Conservation (phyloP, 169 alveolate species). For the Eimeria maxima region DNA sequence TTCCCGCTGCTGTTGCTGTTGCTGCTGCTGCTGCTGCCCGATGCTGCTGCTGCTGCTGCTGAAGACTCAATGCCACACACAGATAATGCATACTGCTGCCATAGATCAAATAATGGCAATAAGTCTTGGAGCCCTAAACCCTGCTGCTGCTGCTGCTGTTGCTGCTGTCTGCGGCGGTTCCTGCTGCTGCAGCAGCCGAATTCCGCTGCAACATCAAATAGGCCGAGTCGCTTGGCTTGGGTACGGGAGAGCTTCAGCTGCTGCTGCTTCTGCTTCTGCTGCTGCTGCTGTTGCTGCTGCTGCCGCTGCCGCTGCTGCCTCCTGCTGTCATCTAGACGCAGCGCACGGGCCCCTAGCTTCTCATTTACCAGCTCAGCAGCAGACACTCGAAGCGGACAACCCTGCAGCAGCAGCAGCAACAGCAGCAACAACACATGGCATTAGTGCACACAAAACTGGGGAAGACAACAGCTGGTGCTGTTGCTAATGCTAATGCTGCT, state of each 20-base stretch:
- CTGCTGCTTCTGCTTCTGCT: background rate
- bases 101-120: slow-evolving; percentile 29
- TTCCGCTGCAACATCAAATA: slow-evolving; percentile 57
- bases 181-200: slow-evolving; percentile 40
- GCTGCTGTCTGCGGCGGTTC: slow-evolving; percentile 36
- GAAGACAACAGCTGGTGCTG: background rate
- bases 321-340: slow-evolving; percentile 65
- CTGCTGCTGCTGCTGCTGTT: slow-evolving; percentile 41
- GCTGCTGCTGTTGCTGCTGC: slow-evolving; percentile 63
- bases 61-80: slow-evolving; percentile 71
- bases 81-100: slow-evolving; percentile 49
- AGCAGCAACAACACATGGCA: slow-evolving; percentile 25
- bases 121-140: slow-evolving; percentile 45
- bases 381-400: slow-evolving; percentile 68
- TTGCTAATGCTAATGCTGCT: slow-evolving; percentile 10
- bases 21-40: slow-evolving; percentile 43
- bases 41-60: slow-evolving; percentile 11
- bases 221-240: slow-evolving; percentile 65
- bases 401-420: slow-evolving; percentile 70
- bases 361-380: slow-evolving; percentile 64
- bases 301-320: slow-evolving; percentile 41
- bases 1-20: background rate
- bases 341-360: slow-evolving; percentile 68
- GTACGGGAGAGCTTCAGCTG: slow-evolving; percentile 73
- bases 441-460: background rate